Conservation (phyloP, 1,284 basidiomycete species). For the Singerocomus inundabilis region DNA sequence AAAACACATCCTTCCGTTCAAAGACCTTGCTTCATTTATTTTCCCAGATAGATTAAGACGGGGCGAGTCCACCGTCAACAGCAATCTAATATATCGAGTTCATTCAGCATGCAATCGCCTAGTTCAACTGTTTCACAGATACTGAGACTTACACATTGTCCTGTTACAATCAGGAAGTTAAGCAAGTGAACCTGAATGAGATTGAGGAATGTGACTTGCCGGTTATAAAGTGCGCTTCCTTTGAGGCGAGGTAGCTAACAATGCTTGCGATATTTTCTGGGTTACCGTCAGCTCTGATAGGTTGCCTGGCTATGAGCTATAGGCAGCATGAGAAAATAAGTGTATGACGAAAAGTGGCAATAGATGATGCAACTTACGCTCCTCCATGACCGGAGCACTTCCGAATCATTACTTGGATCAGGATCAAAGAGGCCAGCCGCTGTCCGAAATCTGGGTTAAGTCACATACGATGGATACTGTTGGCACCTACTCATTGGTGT, state of each 20-base stretch:
- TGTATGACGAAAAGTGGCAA: background rate
- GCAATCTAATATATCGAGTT: no score
- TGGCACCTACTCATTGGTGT: constrained; percentile 16
- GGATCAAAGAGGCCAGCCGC: background rate
- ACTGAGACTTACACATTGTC: background rate
- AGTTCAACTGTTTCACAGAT: no score
- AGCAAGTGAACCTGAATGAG: background rate
- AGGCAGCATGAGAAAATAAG: background rate
- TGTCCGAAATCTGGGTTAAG: background rate
- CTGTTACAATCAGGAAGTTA: background rate
- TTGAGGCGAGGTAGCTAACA: constrained; percentile 22
- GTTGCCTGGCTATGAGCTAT: background rate
- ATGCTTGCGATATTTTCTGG: constrained; percentile 20
- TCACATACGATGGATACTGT: background rate
- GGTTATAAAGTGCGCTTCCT: constrained; percentile 13
- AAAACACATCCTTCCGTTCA: no score
- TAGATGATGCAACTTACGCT: background rate
- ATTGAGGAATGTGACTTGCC: background rate
- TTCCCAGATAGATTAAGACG: no score
- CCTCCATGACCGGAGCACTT: background rate
- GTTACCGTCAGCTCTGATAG: background rate
- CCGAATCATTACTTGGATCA: background rate
- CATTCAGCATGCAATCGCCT: background rate
- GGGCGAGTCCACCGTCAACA: no score
- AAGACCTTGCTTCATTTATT: no score